A percentile compares a stretch with the other conserved stretches of the same genome.
Conservation (phyloP, 1,139 yeast species). For the Diutina siamensis region DNA sequence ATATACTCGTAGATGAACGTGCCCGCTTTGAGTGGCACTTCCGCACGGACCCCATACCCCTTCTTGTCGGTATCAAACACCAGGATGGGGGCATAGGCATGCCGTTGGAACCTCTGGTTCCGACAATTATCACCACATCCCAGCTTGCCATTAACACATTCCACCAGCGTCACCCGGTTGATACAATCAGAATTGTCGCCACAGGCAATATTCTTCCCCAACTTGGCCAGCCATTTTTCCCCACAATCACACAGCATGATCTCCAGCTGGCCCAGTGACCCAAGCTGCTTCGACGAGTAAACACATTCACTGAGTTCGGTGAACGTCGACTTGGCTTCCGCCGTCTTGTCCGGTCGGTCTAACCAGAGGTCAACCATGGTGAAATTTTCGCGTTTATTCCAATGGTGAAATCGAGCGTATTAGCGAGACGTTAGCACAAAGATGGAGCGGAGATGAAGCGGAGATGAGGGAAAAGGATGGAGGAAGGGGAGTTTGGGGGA, state of each 20-base stretch:
- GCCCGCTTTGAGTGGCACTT: slow-evolving; percentile 42
- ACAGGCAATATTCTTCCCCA: slow-evolving; percentile 54
- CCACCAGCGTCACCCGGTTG: slow-evolving; percentile 83
- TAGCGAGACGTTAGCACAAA: no score
- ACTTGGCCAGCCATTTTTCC: slow-evolving; percentile 30
- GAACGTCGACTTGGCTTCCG: slow-evolving; percentile 14
- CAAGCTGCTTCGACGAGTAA: slow-evolving; percentile 49
- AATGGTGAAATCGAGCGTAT: not conserved
- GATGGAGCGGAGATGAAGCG: no score
- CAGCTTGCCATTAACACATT: slow-evolving; percentile 68
- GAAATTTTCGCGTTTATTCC: not conserved
- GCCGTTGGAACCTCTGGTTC: slow-evolving; percentile 78
- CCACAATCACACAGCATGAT: slow-evolving; percentile 86
- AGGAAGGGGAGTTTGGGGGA: no score
- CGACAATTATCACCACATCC: slow-evolving; percentile 71
- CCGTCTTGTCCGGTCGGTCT: slow-evolving; percentile 6
- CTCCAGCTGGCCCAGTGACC: slow-evolving; percentile 55
- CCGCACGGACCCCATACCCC: slow-evolving; percentile 84
- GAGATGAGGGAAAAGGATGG: no score
- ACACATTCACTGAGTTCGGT: slow-evolving; percentile 44
- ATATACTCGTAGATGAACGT: slow-evolving; percentile 80
- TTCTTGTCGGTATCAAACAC: slow-evolving; percentile 73
- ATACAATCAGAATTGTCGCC: slow-evolving; percentile 83
- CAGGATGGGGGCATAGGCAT: slow-evolving; percentile 59
- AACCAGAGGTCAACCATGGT: not conserved